These are phyloP conservation scores for Mucor irregularis DNA, from an alignment of 371 early-diverging fungal species.

Conservation along the genomic window DNA sequence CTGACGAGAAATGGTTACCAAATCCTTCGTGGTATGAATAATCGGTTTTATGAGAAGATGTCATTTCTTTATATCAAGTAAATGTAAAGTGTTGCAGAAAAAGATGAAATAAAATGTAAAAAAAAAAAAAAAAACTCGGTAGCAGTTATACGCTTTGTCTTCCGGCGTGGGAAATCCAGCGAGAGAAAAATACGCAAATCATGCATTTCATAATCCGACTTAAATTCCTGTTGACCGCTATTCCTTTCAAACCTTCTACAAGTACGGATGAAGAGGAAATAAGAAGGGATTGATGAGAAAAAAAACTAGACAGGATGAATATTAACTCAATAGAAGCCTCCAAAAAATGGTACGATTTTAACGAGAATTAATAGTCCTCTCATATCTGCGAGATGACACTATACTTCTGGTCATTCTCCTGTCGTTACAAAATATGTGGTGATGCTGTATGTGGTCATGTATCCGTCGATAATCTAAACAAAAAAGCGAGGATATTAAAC, in stretches of 20 bases:
- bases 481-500: no score
- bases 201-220: not conserved
- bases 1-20: slow-evolving; percentile 83
- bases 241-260: no score
- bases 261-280: not conserved
- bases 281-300: not conserved
- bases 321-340: no score
- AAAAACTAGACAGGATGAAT: no score
- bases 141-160: not conserved
- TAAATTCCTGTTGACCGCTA: slow-evolving; percentile 1
- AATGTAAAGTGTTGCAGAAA: no score
- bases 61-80: not conserved
- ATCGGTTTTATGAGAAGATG: not conserved
- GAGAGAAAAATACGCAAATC: not conserved
- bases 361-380: no score
- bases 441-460: no score
- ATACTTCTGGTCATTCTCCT: no score
- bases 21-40: slow-evolving; percentile 73
- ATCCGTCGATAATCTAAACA: no score
- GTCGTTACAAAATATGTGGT: no score
- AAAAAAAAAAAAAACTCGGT: not conserved
- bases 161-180: not conserved
- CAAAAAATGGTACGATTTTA: no score
- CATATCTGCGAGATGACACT: no score
- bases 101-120: not conserved